Evolutionary conservation across 805 yeast genomes (phyloP), one percentile per base, ranked within the genome.

Genomic region (Metschnikowia arizonensis): DNA sequence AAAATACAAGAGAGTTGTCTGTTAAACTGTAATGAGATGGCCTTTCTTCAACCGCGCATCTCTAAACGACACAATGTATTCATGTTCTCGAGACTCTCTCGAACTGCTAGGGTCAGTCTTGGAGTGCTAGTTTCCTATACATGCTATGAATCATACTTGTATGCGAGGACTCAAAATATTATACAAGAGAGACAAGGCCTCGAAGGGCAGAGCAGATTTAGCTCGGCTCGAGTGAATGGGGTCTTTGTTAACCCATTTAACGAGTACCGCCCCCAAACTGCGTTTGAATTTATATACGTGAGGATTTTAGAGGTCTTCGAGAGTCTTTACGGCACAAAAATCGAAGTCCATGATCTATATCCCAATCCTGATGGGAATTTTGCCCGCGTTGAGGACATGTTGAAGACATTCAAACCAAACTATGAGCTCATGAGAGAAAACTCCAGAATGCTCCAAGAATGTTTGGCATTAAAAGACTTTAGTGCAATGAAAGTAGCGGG

Each of bases 181-280:
- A 83, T 85, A 47, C 63, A 68, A n/a, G 47, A 50, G 23, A 40
- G 57, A 25, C 40, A 43, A 18, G 10, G 15, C 8, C 24, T 19
- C n/a, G 33, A 40, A 37, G 45, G 36, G 15, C 31, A 18, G n/a
- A 15, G 36, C 11, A 62, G 58, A 48, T 71, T 65, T 56, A 58
- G 50, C 42, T 65, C 72, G n/a, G 71, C 68, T 5, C 63, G 63
- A 1, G 62, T 88, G 1, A 76, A 77, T 15, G 97, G 97, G 8
- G 71, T 89, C 54, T 91, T 79, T 65, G 93, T 88, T 47, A 91
- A 91, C 57, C 98, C 98, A 2, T 91, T 91, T 61, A 76, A 76
- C 14, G 97, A 91, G 60, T 91, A 91, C 60, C 73, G 97, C 42
- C 85, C 88, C 5, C 97, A 90, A 64, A 88, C 97, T 0, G 72